Base-by-base conservation (phyloP, 73 alveolate species). In the Stentor coeruleus region DNA sequence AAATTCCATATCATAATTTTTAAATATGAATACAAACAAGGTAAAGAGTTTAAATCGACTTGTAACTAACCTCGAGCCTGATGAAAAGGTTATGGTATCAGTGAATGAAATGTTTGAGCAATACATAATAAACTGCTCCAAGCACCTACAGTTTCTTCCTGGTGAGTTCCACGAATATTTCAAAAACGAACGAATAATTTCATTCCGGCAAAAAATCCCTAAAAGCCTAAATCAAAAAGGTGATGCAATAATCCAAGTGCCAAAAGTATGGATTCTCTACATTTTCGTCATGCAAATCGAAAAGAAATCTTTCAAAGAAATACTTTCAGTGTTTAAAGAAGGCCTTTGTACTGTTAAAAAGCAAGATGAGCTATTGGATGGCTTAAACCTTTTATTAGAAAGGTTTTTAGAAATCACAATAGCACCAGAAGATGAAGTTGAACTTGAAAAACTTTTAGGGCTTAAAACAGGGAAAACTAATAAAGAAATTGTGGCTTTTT, bases 131-230 rank as follows among this genome's bases (percentile, higher is more conserved):
- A 1, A 26, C 41, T 26, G 49, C 36, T 15, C n/a, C n/a, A 66
- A 66, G n/a, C 39, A 37, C n/a, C 14, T 66, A 33, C 11, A 26
- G n/a, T 40, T 20, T 20, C 79, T 66, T 66, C 40, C 49, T 11
- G n/a, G 49, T 26, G 79, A 66, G 37, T 66, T 66, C 79, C n/a
- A 66, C 37, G 79, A 66, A 40, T 66, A 28, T 33, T 66, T 66
- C 79, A 66, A 66, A 66, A 20, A 20, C n/a, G 79, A 66, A 33
- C n/a, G 79, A 66, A 66, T 66, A 37, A 66, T 66, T 0, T 66
- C 79, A 28, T 66, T 66, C 37, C 36, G 79, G 11, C n/a, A 20
- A 2, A 20, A 20, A 66, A 33, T 31, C 2, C 79, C 79, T 28
- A 66, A 66, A 2, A 40, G 40, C 0, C 33, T 66, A 66, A 66